These are phyloP conservation scores for Hypericum perforatum DNA, from an alignment of 345 rosid genomes.

Conservation along the genomic window DNA sequence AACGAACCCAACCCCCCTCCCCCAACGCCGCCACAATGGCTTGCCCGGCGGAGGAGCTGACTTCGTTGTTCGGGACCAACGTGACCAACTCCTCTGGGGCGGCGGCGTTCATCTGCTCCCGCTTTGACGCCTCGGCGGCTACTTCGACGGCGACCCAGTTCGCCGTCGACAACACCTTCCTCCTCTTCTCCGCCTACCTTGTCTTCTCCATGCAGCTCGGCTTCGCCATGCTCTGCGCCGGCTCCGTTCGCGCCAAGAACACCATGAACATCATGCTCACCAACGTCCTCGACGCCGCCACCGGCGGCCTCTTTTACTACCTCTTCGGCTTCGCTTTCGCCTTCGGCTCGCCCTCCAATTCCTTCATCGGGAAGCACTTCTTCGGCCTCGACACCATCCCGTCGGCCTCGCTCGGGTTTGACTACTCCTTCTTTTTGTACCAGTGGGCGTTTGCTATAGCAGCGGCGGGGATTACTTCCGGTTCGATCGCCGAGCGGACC, in stretches of 20 bases:
- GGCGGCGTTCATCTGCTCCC: constrained; percentile 3
- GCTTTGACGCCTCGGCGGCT: neutral
- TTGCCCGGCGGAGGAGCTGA: too few species aligned
- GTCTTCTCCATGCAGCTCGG: constrained; percentile 11
- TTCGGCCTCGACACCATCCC: constrained; percentile 6
- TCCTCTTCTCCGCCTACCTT: constrained; percentile 10
- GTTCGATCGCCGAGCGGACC: constrained; percentile 7
- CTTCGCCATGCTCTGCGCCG: constrained; percentile 13
- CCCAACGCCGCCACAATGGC: too few species aligned
- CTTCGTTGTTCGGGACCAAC: neutral
- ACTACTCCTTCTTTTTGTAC: constrained; percentile 2
- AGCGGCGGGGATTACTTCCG: constrained; percentile 6
- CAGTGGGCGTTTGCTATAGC: constrained; percentile 11
- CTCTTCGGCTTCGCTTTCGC: too few species aligned
- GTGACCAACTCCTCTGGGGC: constrained; percentile 3
- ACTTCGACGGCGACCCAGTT: constrained; percentile 1
- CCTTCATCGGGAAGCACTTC: constrained; percentile 7
- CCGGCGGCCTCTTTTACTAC: too few species aligned
- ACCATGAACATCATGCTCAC: too few species aligned
- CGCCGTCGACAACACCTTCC: constrained; percentile 9
- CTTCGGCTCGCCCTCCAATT: constrained; percentile 6
- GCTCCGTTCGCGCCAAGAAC: too few species aligned
- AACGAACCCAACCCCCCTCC: too few species aligned
- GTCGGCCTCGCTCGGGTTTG: neutral
- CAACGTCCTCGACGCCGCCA: too few species aligned